Evolutionary conservation across 495 filamentous ascomycete genomes (phyloP).

Genomic region (Symbiotaphrina buchneri): DNA sequence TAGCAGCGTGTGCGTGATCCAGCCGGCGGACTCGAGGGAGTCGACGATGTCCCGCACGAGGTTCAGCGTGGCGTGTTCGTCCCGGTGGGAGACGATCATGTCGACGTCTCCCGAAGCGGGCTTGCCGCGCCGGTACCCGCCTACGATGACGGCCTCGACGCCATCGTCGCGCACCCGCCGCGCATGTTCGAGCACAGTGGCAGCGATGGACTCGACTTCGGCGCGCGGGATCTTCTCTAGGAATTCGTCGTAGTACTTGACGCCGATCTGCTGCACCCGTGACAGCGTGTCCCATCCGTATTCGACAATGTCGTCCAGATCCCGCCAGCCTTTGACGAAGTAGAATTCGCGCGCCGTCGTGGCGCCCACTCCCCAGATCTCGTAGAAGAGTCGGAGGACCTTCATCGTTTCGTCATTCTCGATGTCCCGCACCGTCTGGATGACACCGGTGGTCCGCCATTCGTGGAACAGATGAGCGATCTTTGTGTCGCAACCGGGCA

Average conservation of each 20-base stretch:
- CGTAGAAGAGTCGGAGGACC: conserved; percentile 43
- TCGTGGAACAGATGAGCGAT: conserved; percentile 61
- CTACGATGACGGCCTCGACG: conserved; percentile 54
- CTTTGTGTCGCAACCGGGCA: conserved; percentile 71
- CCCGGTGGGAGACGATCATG: conserved; percentile 60
- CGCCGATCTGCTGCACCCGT: conserved; percentile 73
- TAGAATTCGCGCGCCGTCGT: conserved; percentile 70
- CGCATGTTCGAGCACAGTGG: conserved; percentile 38
- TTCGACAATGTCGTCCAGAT: conserved; percentile 69
- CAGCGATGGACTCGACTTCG: conserved; percentile 52
- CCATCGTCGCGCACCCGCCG: conserved; percentile 21
- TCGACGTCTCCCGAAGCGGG: conserved; percentile 57
- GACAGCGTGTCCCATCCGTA: conserved; percentile 54
- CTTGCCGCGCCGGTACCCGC: conserved; percentile 75
- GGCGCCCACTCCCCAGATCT: conserved; percentile 80
- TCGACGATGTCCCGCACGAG: conserved; percentile 46
- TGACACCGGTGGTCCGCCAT: conserved; percentile 34
- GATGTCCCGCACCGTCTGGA: conserved; percentile 39
- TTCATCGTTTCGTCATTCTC: conserved; percentile 38
- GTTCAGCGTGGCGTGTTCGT: conserved; percentile 36
- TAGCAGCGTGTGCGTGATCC: conserved; percentile 66
- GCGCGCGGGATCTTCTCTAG: conserved; percentile 39
- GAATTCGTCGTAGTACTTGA: conserved; percentile 93
- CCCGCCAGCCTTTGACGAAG: conserved; percentile 47
- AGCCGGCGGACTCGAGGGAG: conserved; percentile 39